Conservation (phyloP, 768 basidiomycete genomes). For the Mycena vulgaris region DNA sequence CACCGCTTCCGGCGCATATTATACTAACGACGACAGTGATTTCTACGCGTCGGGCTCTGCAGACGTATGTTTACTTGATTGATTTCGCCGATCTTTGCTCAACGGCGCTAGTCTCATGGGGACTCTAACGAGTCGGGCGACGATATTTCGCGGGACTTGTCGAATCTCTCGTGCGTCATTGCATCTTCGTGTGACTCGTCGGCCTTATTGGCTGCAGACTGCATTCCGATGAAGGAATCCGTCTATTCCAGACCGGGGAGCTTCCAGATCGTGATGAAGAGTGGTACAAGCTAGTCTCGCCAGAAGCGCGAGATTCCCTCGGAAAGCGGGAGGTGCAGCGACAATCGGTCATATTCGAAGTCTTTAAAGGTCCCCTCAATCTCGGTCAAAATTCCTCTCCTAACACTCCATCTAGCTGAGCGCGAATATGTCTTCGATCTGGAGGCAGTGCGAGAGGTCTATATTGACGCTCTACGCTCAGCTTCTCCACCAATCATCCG, state of each 20-base stretch:
- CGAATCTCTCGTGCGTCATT: conserved; percentile 57
- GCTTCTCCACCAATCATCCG: conserved; percentile 79
- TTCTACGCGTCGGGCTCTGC: conserved; percentile 47
- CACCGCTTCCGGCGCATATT: conserved; percentile 51
- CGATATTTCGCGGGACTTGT: conserved; percentile 51
- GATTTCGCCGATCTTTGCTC: conserved; percentile 19
- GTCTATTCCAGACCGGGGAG: conserved; percentile 77
- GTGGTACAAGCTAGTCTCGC: conserved; percentile 87
- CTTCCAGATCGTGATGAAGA: conserved; percentile 81
- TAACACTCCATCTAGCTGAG: conserved; percentile 65
- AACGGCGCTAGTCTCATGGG: conserved; percentile 40
- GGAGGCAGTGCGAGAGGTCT: conserved; percentile 80
- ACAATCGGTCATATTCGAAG: conserved; percentile 90
- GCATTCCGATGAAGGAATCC: conserved; percentile 74
- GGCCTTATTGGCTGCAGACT: conserved; percentile 58
- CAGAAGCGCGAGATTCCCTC: conserved; percentile 78
- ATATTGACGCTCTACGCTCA: conserved; percentile 74
- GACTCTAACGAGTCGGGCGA: conserved; percentile 46
- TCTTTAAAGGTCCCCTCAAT: conserved; percentile 68
- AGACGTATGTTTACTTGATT: conserved; percentile 47
- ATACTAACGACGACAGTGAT: conserved; percentile 55
- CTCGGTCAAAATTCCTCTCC: neutral
- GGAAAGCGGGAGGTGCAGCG: conserved; percentile 86
- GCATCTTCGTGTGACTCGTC: conserved; percentile 27
- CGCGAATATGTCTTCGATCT: conserved; percentile 90